These are phyloP conservation scores for Beauveria caledonica DNA, from an alignment of 2,329 filamentous ascomycete species.

Conservation along the genomic window DNA sequence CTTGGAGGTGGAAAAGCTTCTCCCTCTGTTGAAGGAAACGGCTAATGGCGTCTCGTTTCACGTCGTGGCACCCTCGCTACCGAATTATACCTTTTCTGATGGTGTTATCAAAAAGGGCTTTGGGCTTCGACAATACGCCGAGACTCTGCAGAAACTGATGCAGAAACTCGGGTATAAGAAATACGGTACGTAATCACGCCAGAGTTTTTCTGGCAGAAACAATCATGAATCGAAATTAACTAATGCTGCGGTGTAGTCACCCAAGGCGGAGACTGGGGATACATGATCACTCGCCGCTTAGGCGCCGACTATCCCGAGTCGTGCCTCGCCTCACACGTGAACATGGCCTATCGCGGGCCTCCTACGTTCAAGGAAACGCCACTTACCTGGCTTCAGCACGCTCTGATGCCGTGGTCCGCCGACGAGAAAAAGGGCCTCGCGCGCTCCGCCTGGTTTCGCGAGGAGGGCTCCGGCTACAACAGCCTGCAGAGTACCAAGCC, in stretches of 20 bases:
- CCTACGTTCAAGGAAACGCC: slow-evolving; percentile 46
- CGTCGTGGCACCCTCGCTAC: slow-evolving; percentile 49
- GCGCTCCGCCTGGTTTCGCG: slow-evolving; percentile 48
- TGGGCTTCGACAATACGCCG: slow-evolving; percentile 30
- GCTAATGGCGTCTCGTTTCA: slow-evolving; percentile 38
- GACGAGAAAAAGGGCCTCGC: slow-evolving; percentile 42
- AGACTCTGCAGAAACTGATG: slow-evolving; percentile 62
- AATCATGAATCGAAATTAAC: not conserved
- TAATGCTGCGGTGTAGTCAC: slow-evolving; percentile 23
- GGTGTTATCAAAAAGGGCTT: slow-evolving; percentile 24
- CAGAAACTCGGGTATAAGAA: slow-evolving; percentile 48
- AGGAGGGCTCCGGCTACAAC: slow-evolving; percentile 32
- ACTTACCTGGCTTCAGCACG: slow-evolving; percentile 42
- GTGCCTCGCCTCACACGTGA: slow-evolving; percentile 48
- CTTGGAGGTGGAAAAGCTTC: slow-evolving; percentile 55
- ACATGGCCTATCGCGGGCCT: slow-evolving; percentile 42
- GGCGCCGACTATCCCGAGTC: slow-evolving; percentile 47
- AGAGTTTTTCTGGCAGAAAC: not conserved
- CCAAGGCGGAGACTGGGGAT: slow-evolving; percentile 67
- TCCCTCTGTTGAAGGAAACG: slow-evolving; percentile 37
- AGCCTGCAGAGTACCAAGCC: slow-evolving; percentile 49
- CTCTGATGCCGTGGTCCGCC: slow-evolving; percentile 44
- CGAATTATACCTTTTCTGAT: slow-evolving; percentile 38
- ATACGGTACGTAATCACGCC: slow-evolving; percentile 19
- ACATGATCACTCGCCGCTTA: slow-evolving; percentile 54